A percentile compares a stretch with the other conserved stretches of the same genome.
Conservation (phyloP, 441 rosid genomes). For the Brassica hybrid region DNA sequence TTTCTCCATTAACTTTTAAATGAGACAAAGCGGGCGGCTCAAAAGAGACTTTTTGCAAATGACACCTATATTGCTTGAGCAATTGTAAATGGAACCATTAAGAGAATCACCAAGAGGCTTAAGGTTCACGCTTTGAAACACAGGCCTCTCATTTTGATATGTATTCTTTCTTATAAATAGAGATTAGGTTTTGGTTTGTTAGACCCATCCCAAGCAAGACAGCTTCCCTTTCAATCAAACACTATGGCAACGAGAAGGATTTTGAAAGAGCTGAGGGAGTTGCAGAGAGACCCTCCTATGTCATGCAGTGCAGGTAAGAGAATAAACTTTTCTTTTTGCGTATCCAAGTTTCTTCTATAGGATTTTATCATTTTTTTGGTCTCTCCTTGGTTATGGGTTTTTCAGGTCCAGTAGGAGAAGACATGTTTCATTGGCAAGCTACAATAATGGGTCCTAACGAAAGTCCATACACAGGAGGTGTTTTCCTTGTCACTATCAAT, state of each 20-base stretch:
- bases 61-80: constrained; percentile 8
- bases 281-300: constrained; percentile 72
- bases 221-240: not conserved
- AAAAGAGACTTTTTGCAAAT: constrained; percentile 25
- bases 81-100: not conserved
- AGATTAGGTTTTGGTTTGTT: constrained; percentile 18
- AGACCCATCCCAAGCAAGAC: constrained; percentile 13
- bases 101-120: constrained; percentile 16
- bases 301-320: constrained; percentile 71
- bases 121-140: constrained; percentile 45
- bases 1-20: constrained; percentile 15
- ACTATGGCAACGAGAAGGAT: constrained; percentile 65
- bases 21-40: constrained; percentile 21
- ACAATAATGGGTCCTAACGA: constrained; percentile 67
- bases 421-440: constrained; percentile 74
- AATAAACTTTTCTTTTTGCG: not conserved
- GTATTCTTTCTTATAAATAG: constrained; percentile 14
- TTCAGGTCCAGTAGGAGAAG: constrained; percentile 63
- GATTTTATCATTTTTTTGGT: not conserved
- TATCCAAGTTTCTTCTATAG: constrained; percentile 15
- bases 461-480: constrained; percentile 66
- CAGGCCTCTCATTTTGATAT: constrained; percentile 32
- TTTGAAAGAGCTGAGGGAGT: constrained; percentile 66
- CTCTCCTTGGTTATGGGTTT: not conserved
- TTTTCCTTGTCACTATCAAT: constrained; percentile 61